Percentiles rank a stretch among this genome's conserved stretches.
These are phyloP conservation scores for Acacia acuminata DNA, from an alignment of 306 rosid species.

Conservation along the genomic window DNA sequence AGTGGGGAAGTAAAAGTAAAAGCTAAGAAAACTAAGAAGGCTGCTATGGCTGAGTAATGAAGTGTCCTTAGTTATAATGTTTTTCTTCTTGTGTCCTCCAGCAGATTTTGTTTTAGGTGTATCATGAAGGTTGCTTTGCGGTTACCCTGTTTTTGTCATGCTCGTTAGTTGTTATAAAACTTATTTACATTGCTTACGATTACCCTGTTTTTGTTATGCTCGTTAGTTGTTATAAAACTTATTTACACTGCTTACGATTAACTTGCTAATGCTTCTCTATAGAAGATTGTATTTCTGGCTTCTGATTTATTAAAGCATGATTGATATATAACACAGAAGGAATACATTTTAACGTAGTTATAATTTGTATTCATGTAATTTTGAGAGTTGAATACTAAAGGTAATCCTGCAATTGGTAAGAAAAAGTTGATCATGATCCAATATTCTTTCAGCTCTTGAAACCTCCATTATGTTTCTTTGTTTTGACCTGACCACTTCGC, in stretches of 20 bases:
- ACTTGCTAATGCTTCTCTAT: conserved; percentile 26
- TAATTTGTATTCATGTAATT: background rate
- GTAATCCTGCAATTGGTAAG: too few relatives aligned
- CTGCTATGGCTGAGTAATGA: conserved; percentile 20
- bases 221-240: background rate
- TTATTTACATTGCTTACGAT: conserved; percentile 7
- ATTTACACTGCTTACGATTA: conserved; percentile 6
- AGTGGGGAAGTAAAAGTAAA: conserved; percentile 43
- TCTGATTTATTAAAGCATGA: background rate
- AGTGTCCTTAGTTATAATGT: conserved; percentile 27
- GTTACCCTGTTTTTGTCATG: background rate
- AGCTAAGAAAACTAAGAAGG: conserved; percentile 44
- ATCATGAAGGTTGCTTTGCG: conserved; percentile 1
- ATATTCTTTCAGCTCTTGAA: too few relatives aligned
- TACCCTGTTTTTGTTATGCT: background rate
- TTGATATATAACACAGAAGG: background rate
- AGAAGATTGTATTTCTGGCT: conserved; percentile 4
- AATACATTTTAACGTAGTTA: background rate
- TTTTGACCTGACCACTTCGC: too few relatives aligned
- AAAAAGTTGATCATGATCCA: too few relatives aligned
- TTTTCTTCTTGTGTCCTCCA: conserved; percentile 31
- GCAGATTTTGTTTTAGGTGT: conserved; percentile 43
- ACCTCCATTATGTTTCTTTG: too few relatives aligned
- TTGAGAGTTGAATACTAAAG: too few relatives aligned
- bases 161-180: background rate